phyloP scores from a whole-genome alignment of 495 filamentous ascomycete species.

The Penicillium longicatenatum region DNA sequence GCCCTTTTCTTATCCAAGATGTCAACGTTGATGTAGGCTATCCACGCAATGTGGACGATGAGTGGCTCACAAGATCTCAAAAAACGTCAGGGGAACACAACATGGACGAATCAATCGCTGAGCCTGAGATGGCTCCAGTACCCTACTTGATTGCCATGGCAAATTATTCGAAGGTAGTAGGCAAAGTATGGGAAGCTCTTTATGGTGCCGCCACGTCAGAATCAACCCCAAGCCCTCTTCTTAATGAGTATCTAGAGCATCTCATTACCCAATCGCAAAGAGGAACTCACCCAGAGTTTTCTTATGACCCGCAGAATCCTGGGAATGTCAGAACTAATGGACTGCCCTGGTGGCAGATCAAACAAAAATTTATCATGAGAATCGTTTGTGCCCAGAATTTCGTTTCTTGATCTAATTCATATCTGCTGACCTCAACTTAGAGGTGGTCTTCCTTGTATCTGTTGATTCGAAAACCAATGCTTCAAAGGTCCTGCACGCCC shows the following conservation, averaged over 20 bases:
- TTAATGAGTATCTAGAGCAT: constrained; percentile 27
- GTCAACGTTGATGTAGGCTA: constrained; percentile 27
- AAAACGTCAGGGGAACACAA: not conserved
- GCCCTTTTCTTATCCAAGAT: constrained; percentile 31
- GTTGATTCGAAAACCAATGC: constrained; percentile 28
- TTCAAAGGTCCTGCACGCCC: constrained; percentile 7
- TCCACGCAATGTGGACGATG: constrained; percentile 25
- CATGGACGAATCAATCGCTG: not conserved
- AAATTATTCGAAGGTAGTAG: constrained; percentile 26
- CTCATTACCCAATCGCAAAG: constrained; percentile 23
- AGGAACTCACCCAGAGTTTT: constrained; percentile 19
- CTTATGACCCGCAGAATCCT: constrained; percentile 12
- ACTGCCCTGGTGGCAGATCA: constrained; percentile 24
- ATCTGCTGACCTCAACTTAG: constrained; percentile 2
- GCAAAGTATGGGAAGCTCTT: constrained; percentile 32
- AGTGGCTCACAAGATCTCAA: constrained; percentile 18
- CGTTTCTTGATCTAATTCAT: not conserved
- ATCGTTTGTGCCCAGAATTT: constrained; percentile 16
- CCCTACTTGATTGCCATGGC: constrained; percentile 28
- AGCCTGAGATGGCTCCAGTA: constrained; percentile 1
- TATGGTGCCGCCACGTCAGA: constrained; percentile 24
- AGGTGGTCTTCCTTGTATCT: constrained; percentile 32
- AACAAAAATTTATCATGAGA: constrained; percentile 29
- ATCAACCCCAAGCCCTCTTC: constrained; percentile 14
- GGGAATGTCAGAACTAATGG: not conserved